These are phyloP conservation scores for Russula lepida DNA, from an alignment of 768 basidiomycete species.

Conservation along the genomic window DNA sequence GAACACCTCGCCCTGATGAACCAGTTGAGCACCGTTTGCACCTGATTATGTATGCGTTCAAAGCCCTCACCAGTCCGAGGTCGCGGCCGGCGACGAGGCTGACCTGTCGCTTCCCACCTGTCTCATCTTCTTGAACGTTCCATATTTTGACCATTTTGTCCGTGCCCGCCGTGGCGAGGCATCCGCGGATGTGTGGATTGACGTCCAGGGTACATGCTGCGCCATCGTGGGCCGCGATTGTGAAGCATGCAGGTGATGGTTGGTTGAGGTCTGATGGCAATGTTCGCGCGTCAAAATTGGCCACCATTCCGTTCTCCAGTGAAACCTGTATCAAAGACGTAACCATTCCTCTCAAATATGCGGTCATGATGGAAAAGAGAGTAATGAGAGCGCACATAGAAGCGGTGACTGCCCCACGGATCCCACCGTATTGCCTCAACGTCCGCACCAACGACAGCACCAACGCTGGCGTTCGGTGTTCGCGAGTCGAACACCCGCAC, in stretches of 20 bases:
- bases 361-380: background rate
- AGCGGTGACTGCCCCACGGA: slow-evolving; percentile 81
- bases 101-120: slow-evolving; percentile 59
- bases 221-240: slow-evolving; percentile 88
- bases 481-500: slow-evolving; percentile 93
- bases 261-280: slow-evolving; percentile 59
- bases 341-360: background rate
- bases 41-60: background rate
- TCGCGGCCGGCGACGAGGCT: slow-evolving; percentile 82
- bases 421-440: slow-evolving; percentile 95
- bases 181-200: slow-evolving; percentile 83
- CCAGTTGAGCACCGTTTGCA: background rate
- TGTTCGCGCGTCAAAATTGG: slow-evolving; percentile 86
- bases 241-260: slow-evolving; percentile 71
- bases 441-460: slow-evolving; percentile 81
- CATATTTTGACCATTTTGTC: slow-evolving; percentile 96
- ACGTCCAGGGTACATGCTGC: slow-evolving; percentile 84
- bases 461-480: slow-evolving; percentile 72
- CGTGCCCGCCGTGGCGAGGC: slow-evolving; percentile 86
- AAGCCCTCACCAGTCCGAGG: slow-evolving; percentile 69
- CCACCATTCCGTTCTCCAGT: slow-evolving; percentile 87
- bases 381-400: slow-evolving; percentile 55
- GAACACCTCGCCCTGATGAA: slow-evolving; percentile 94
- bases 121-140: slow-evolving; percentile 70
- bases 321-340: slow-evolving; percentile 53